Base-by-base conservation (phyloP, 352 stramenopile genomes). In the Globisporangium solare region DNA sequence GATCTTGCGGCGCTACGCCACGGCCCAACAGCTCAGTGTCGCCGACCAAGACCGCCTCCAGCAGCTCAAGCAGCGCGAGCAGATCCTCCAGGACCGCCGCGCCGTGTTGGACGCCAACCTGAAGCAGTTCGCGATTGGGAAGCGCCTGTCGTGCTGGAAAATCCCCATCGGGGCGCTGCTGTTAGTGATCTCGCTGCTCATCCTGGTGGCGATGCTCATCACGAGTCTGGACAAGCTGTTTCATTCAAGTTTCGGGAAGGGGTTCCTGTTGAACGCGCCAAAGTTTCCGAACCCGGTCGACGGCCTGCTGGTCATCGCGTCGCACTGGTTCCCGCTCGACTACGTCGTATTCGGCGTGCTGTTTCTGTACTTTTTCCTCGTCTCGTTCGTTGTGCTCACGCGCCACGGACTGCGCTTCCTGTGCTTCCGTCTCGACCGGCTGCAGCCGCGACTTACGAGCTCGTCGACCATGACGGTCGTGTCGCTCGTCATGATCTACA, bases 171-270 rank as follows among this genome's bases (percentile, higher is more conserved):
- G 85, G 21, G 67, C 82, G 5, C 35, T 79, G 31, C 53, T 90
- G 40, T 60, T 92, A 54, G 54, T 89, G 14, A 17, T 88, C 3
- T 91, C 80, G 48, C 60, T 94, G 47, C 55, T 92, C 22, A 73
- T 91, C 12, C 58, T 93, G 22, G 52, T 76, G 6, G 92, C 85
- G 51, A 81, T 89, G 58, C 63, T 92, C 6, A 73, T 91, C 65
- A 94, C 85, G 31, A 89, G 76, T 41, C 47, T 92, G 31, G 83
- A 94, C 67, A 92, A 92, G 66, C 69, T 90, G 59, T 58, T 70
- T 31, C 78, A 93, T 61, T 92, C 83, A 47, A 80, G 64, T 47
- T 94, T 89, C 60, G 50, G 68, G 8, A 65, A 70, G 21, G 85
- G 85, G 7, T 94, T 92, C 43, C 53, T 92, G 21, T 63, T 92